phyloP scores from a whole-genome alignment of 306 rosid genomes.

The Casuarina glauca region DNA sequence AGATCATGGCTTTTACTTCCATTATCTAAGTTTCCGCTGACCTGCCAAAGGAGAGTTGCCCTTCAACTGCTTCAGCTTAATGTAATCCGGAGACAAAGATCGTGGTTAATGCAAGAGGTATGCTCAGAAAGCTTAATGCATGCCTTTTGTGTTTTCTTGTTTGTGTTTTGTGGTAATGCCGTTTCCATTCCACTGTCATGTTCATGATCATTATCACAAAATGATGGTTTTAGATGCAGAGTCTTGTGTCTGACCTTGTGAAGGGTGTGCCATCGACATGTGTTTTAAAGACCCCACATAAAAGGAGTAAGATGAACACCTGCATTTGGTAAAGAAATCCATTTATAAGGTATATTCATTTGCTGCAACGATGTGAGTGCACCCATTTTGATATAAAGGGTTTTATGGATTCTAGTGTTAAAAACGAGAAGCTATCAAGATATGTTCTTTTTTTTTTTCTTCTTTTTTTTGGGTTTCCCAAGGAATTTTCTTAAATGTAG shows the following conservation, averaged over 20 bases:
- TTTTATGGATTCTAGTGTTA: neutral
- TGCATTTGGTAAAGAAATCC: neutral
- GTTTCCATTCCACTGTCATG: neutral
- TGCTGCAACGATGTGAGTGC: neutral
- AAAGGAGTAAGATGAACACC: no score
- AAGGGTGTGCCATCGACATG: neutral
- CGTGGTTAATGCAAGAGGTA: neutral
- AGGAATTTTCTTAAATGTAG: neutral
- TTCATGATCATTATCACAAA: neutral
- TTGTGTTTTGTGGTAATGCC: neutral
- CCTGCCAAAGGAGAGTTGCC: slow-evolving; percentile 97
- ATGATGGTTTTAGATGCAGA: neutral
- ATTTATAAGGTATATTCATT: neutral
- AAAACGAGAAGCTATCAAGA: neutral
- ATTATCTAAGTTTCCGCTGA: neutral
- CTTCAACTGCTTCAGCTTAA: slow-evolving; percentile 60
- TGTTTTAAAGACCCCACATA: neutral
- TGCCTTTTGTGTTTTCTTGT: neutral
- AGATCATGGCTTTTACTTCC: neutral
- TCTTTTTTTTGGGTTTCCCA: neutral
- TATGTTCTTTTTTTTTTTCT: neutral
- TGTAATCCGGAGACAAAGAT: neutral
- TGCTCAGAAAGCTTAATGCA: neutral
- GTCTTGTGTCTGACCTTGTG: neutral
- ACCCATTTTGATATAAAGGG: neutral